Percentiles rank a stretch among this genome's conserved stretches.
phyloP scores from a whole-genome alignment of 116 monocot genomes.

The Iris pallida region DNA sequence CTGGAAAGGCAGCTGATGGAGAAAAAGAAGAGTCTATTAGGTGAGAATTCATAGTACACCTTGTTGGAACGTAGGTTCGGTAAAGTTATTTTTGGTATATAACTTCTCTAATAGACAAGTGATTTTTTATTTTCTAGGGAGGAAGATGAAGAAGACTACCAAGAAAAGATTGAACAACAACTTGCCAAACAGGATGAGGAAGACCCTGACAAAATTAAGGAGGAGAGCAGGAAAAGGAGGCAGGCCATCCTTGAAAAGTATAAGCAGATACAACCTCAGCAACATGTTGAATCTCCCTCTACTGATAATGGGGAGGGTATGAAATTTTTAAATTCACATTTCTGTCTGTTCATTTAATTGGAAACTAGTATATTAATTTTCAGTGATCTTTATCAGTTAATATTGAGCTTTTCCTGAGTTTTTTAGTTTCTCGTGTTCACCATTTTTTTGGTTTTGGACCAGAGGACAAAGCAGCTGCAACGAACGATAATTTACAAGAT shows the following conservation, averaged over 20 bases:
- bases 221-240: slow-evolving; percentile 84
- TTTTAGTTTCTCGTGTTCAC: not conserved
- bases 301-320: slow-evolving; percentile 42
- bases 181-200: slow-evolving; percentile 89
- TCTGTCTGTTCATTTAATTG: not conserved
- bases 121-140: slow-evolving; percentile 40
- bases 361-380: not conserved
- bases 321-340: not conserved
- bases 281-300: slow-evolving; percentile 27
- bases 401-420: not conserved
- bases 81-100: slow-evolving; percentile 7
- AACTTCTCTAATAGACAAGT: slow-evolving; percentile 1
- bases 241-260: slow-evolving; percentile 91
- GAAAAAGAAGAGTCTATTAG: slow-evolving; percentile 31
- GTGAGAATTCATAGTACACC: slow-evolving; percentile 17
- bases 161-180: slow-evolving; percentile 73
- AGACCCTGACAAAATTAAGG: slow-evolving; percentile 87
- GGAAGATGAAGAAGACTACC: slow-evolving; percentile 80
- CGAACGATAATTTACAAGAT: slow-evolving; percentile 6
- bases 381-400: not conserved
- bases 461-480: slow-evolving; percentile 22
- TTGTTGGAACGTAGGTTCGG: not conserved
- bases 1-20: slow-evolving; percentile 20
- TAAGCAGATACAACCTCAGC: slow-evolving; percentile 45
- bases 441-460: slow-evolving; percentile 8